These are phyloP conservation scores for Pestalotiopsis fici DNA, from an alignment of 2,329 filamentous ascomycete genomes.

Conservation along the genomic window DNA sequence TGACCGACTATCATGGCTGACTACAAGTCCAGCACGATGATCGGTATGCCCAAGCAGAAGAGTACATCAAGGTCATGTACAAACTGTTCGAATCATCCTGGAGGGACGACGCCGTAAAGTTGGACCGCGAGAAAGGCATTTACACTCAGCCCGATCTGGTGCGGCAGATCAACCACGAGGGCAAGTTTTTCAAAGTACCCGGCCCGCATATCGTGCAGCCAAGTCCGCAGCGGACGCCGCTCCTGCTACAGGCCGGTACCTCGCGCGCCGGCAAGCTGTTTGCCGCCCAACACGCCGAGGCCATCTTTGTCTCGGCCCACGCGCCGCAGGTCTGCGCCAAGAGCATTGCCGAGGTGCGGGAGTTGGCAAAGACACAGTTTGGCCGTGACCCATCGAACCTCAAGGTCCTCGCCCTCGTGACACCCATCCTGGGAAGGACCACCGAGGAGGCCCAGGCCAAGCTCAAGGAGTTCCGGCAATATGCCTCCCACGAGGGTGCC, in stretches of 20 bases:
- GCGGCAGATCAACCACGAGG: constrained; percentile 65
- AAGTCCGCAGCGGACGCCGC: constrained; percentile 66
- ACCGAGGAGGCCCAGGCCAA: constrained; percentile 68
- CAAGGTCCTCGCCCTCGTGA: constrained; percentile 69
- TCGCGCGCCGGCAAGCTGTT: constrained; percentile 67
- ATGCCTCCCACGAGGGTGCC: constrained; percentile 64
- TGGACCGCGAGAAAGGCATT: constrained; percentile 57
- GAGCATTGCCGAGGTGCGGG: constrained; percentile 63
- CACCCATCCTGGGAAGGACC: constrained; percentile 64
- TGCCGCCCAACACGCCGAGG: constrained; percentile 70
- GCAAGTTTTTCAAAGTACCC: constrained; percentile 64
- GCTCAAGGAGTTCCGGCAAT: constrained; percentile 59
- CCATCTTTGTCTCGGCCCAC: constrained; percentile 69
- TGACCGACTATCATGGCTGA: neutral
- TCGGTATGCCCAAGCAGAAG: constrained; percentile 64
- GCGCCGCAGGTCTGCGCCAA: constrained; percentile 61
- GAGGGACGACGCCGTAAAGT: constrained; percentile 65
- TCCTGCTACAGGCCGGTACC: constrained; percentile 71
- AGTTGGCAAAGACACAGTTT: constrained; percentile 49
- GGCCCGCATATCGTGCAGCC: constrained; percentile 69
- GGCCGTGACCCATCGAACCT: constrained; percentile 62
- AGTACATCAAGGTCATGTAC: constrained; percentile 65
- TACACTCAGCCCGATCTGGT: constrained; percentile 57
- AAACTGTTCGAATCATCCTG: constrained; percentile 70
- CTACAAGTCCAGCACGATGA: constrained; percentile 55